These are phyloP conservation scores for Coemansia sp. DNA, from an alignment of 192 early-diverging fungal species.

Conservation along the genomic window DNA sequence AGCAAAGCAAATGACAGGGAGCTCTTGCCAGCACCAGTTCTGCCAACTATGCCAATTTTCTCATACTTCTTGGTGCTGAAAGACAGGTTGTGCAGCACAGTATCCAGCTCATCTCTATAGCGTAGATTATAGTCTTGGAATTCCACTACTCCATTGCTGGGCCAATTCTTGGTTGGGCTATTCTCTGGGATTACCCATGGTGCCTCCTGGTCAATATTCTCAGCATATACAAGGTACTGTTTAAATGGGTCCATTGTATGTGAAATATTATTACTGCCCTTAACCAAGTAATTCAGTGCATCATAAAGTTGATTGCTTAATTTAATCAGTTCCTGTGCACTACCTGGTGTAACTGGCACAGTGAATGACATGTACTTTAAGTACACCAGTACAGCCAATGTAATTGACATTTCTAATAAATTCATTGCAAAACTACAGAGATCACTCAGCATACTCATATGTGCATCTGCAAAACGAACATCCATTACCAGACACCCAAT, in stretches of 20 bases:
- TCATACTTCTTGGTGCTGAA: conserved; percentile 57
- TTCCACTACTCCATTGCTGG: conserved; percentile 62
- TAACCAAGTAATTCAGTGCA: background rate
- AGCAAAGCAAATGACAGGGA: too few species aligned
- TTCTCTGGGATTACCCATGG: background rate
- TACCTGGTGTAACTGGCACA: too few species aligned
- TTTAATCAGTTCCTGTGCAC: too few species aligned
- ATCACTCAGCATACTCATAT: too few species aligned
- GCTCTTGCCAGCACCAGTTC: conserved; percentile 80
- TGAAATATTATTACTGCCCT: background rate
- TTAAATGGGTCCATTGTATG: background rate
- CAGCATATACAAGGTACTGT: background rate
- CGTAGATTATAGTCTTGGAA: conserved; percentile 25
- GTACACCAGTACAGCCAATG: too few species aligned
- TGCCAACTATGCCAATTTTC: conserved; percentile 80
- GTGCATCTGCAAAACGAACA: too few species aligned
- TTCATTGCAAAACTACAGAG: too few species aligned
- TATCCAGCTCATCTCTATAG: conserved; percentile 3
- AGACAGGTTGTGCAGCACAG: conserved; percentile 41
- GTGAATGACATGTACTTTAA: too few species aligned
- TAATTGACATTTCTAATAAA: too few species aligned
- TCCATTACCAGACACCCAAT: too few species aligned
- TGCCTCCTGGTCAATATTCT: background rate
- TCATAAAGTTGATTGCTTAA: background rate
- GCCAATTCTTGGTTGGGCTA: conserved; percentile 41